Base-by-base conservation (phyloP, 805 yeast genomes). In the Debaryomyces maramus region DNA sequence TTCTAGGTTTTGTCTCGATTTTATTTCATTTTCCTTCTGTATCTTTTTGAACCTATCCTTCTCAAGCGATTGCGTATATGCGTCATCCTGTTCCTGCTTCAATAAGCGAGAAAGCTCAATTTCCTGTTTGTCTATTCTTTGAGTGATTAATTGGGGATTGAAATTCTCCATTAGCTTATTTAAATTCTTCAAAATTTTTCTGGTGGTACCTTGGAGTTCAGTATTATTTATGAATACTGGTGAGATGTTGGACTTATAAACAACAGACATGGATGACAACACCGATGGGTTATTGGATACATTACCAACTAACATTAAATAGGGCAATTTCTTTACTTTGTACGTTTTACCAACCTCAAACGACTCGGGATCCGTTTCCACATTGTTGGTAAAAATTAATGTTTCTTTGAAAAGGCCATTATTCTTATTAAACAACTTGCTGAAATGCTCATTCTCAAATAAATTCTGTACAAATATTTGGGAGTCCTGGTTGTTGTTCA, bases 1-100 rank as follows among this genome's bases (percentile, higher is more conserved):
- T 23, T 40, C 39, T 4, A 33, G 31, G 5, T 43, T 39, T 18
- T 36, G 36, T n/a, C 30, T 34, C 16, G 28, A 22, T 27, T 34
- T 36, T n/a, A 35, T 29, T 21, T 43, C 50, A 30, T 39, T 47
- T 52, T 59, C 60, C 46, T 71, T 75, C 44, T 74, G 66, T 28
- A 69, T 60, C 52, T 75, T 76, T 51, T 82, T 80, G 30, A 70
- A 48, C 47, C 66, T 71, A 59, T 86, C 93, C 34, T 65, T 69
- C 24, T 72, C 62, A 17, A 70, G 53, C 8, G 73, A 67, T 44
- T 65, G 61, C 32, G 53, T 45, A 46, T 67, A 70, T 3, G 75
- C 75, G 36, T 61, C 65, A 45, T 70, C 74, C 44, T 70, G 75
- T 41, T 64, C 65, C 40, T 67, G 67, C 35, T 67, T 68, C 22